phyloP scores from a whole-genome alignment of 2,329 filamentous ascomycete species.

The Xylaria sp. region DNA sequence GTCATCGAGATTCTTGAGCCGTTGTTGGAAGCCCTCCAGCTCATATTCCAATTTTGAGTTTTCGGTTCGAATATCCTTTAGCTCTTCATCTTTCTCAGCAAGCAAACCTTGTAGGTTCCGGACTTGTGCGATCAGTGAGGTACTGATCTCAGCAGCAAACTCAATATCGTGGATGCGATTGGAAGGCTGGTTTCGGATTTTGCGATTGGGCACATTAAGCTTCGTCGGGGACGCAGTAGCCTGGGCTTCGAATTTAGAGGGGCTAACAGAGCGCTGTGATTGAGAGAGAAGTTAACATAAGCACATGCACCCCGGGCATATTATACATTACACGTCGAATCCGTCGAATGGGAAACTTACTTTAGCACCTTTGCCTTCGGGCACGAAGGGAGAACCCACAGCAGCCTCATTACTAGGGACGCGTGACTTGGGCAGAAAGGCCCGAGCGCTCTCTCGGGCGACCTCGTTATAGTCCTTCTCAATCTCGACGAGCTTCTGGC shows the following conservation, averaged over 20 bases:
- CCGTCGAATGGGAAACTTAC: slow-evolving; percentile 54
- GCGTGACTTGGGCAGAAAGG: slow-evolving; percentile 86
- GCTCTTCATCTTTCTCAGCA: slow-evolving; percentile 85
- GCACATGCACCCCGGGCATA: neutral
- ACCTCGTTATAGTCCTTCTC: slow-evolving; percentile 97
- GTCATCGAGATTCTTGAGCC: slow-evolving; percentile 86
- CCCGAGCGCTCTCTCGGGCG: slow-evolving; percentile 86
- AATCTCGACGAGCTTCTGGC: slow-evolving; percentile 83
- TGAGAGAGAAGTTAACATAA: slow-evolving; percentile 33
- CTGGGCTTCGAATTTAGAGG: slow-evolving; percentile 84
- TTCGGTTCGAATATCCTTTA: slow-evolving; percentile 79
- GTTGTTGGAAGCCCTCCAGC: slow-evolving; percentile 79
- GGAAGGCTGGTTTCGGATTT: slow-evolving; percentile 88
- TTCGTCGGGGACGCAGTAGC: slow-evolving; percentile 90
- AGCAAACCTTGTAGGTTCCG: slow-evolving; percentile 88
- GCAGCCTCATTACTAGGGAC: slow-evolving; percentile 75
- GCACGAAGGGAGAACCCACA: slow-evolving; percentile 63
- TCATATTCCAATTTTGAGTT: slow-evolving; percentile 86
- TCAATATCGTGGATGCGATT: slow-evolving; percentile 95
- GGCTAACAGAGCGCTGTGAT: slow-evolving; percentile 73
- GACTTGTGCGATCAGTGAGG: slow-evolving; percentile 91
- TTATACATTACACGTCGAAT: neutral
- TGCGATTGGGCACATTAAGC: slow-evolving; percentile 85
- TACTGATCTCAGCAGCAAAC: slow-evolving; percentile 98
- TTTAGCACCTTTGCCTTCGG: slow-evolving; percentile 63